Base-by-base conservation (phyloP, 805 yeast genomes). In the Blastobotrys chiropterorum region DNA sequence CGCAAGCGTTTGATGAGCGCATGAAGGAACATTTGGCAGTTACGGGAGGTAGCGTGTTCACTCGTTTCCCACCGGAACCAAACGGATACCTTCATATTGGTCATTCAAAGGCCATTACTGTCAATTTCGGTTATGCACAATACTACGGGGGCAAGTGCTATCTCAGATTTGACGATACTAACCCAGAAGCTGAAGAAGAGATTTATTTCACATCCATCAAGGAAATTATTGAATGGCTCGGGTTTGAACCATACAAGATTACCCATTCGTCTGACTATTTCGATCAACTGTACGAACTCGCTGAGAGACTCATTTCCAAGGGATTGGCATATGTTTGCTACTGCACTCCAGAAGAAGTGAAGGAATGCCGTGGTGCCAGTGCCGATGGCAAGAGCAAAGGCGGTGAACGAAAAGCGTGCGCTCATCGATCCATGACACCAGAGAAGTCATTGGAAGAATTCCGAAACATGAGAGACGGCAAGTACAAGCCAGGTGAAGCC, bases 11-110 rank as follows among this genome's bases (percentile, higher is more conserved):
- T 68, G 94, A 95, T 38, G 95, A 89, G 64, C 75, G 88, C 53
- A 83, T 88, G 85, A 75, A 76, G 57, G 85, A 81, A 58, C 99
- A 94, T 68, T 74, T 89, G 61, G 80, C 77, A 52, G 81, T 80
- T 58, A 88, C 96, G 34, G 77, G 80, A 39, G 96, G 97, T 46
- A 77, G 79, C 64, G 98, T 92, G 26, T 82, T 80, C 62, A 94
- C 99, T 2, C 82, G 99, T 67, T 94, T 94, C 72, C 99, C 99
- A 46, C 99, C 99, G 3, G 99, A 94, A 72, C 99, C 99, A 42
- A 92, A 95, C 71, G 99, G 99, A 61, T 94, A 83, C 67, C 77
- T 94, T 65, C 99, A 94, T 68, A 92, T 94, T 68, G 99, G 99
- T 44, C 99, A 94, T 67, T 86, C 96, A 42, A 94, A 94, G 72